Conservation (phyloP, 345 rosid genomes). For the Leavenworthia alabamica region DNA sequence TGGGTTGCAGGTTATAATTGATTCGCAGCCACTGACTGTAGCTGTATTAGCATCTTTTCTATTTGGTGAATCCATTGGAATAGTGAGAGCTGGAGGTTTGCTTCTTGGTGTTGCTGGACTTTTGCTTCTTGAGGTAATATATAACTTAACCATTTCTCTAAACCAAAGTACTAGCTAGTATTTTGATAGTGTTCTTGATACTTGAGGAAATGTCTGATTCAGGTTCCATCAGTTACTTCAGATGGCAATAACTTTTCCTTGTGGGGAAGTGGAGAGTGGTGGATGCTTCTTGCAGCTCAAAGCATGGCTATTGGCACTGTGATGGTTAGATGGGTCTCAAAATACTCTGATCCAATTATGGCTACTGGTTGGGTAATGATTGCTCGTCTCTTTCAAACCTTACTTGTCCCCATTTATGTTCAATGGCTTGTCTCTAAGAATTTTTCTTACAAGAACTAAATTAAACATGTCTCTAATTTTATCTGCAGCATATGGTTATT, state of each 20-base stretch:
- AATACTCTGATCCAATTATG: conserved; percentile 89
- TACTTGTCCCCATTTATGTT: neutral
- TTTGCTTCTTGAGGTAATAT: conserved; percentile 73
- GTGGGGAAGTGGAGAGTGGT: conserved; percentile 98
- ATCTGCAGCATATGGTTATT: conserved; percentile 76
- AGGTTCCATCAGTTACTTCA: conserved; percentile 61
- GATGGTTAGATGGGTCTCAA: conserved; percentile 92
- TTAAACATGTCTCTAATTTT: neutral
- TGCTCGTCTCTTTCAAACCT: neutral
- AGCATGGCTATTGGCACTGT: conserved; percentile 95
- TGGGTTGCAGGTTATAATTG: conserved; percentile 67
- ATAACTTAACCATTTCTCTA: neutral
- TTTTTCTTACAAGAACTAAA: conserved; percentile 1
- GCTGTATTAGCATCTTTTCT: conserved; percentile 77
- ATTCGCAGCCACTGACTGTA: conserved; percentile 86
- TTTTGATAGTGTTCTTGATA: neutral
- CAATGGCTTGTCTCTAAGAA: neutral
- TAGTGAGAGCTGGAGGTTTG: conserved; percentile 72
- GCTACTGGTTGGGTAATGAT: conserved; percentile 93
- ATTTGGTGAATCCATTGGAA: conserved; percentile 78
- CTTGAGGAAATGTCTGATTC: conserved; percentile 6
- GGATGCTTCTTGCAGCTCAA: conserved; percentile 99
- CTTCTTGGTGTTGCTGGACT: conserved; percentile 78
- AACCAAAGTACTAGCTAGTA: neutral
- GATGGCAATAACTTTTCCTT: conserved; percentile 50